phyloP scores from a whole-genome alignment of 2,329 filamentous ascomycete species.

The Colletotrichum agaves region DNA sequence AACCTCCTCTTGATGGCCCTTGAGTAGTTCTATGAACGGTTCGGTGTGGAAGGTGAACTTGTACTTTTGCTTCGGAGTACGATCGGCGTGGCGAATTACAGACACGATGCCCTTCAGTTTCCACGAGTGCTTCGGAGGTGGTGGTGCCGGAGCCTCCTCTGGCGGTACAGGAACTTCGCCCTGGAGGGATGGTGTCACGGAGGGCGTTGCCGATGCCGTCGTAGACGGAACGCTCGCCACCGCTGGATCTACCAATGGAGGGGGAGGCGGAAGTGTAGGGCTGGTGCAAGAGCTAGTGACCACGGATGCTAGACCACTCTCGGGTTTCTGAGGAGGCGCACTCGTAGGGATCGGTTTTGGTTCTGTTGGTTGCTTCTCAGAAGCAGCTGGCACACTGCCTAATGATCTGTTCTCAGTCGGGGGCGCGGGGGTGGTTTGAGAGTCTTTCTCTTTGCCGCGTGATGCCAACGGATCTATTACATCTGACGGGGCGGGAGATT shows the following conservation, averaged over 20 bases:
- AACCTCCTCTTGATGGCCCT: slow-evolving; percentile 96
- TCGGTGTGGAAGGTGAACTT: slow-evolving; percentile 99
- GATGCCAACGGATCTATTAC: slow-evolving; percentile 47
- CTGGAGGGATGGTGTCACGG: slow-evolving; percentile 52
- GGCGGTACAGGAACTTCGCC: slow-evolving; percentile 44
- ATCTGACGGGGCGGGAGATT: slow-evolving; percentile 59
- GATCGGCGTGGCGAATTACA: slow-evolving; percentile 94
- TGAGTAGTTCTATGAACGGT: slow-evolving; percentile 93
- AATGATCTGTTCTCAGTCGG: slow-evolving; percentile 31
- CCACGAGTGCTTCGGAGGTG: slow-evolving; percentile 91
- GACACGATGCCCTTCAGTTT: slow-evolving; percentile 98
- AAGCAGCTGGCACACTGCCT: slow-evolving; percentile 22
- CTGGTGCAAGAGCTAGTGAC: slow-evolving; percentile 50
- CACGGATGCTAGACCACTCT: slow-evolving; percentile 47
- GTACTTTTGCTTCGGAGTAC: slow-evolving; percentile 98
- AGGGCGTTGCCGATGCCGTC: slow-evolving; percentile 50
- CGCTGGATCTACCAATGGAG: slow-evolving; percentile 36
- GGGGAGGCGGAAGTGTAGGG: slow-evolving; percentile 48
- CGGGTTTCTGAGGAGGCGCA: slow-evolving; percentile 47
- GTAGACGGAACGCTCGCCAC: slow-evolving; percentile 47
- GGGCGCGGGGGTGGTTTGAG: slow-evolving; percentile 37
- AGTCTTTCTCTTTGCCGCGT: slow-evolving; percentile 54
- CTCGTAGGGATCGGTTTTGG: slow-evolving; percentile 25
- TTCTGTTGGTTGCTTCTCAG: slow-evolving; percentile 34
- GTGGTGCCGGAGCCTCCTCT: slow-evolving; percentile 66